A percentile compares a stretch with the other conserved stretches of the same genome.
phyloP scores from a whole-genome alignment of 2,329 filamentous ascomycete genomes.

The Diaporthe ilicicola region DNA sequence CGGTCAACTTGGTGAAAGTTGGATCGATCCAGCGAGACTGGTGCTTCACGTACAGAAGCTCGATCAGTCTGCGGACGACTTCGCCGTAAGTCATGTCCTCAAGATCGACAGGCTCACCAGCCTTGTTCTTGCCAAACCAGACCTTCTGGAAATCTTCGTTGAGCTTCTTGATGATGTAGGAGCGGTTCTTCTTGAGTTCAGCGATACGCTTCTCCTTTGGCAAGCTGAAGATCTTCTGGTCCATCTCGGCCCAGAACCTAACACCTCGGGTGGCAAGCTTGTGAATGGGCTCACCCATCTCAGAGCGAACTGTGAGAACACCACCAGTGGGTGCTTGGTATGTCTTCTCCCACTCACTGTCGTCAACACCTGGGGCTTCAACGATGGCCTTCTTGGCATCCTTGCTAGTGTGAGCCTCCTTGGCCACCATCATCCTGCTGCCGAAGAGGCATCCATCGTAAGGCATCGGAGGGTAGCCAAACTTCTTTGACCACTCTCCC shows the following conservation, averaged over 20 bases:
- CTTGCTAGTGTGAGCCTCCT: conserved; percentile 88
- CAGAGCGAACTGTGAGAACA: conserved; percentile 94
- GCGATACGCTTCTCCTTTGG: conserved; percentile 93
- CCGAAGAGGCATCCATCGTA: conserved; percentile 93
- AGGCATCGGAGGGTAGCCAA: conserved; percentile 90
- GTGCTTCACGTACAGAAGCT: conserved; percentile 91
- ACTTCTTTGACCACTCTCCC: conserved; percentile 86
- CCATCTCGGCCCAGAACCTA: conserved; percentile 98
- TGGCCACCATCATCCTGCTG: conserved; percentile 93
- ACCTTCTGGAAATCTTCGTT: conserved; percentile 98
- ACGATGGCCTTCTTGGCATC: conserved; percentile 91
- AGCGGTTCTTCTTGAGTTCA: conserved; percentile 86
- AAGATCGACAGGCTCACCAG: conserved; percentile 82
- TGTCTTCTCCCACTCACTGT: conserved; percentile 88
- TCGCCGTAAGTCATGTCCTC: conserved; percentile 97
- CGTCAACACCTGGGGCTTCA: conserved; percentile 83
- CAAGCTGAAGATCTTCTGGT: conserved; percentile 95
- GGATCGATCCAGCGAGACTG: conserved; percentile 91
- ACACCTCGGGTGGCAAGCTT: conserved; percentile 98
- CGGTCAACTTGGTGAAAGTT: conserved; percentile 83
- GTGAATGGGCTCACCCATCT: conserved; percentile 99
- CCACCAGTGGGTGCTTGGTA: conserved; percentile 92
- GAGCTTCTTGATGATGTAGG: conserved; percentile 93
- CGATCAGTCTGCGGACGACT: conserved; percentile 85
- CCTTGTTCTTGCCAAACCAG: conserved; percentile 90